These are phyloP conservation scores for Begonia masoniana DNA, from an alignment of 306 rosid genomes.

Conservation along the genomic window DNA sequence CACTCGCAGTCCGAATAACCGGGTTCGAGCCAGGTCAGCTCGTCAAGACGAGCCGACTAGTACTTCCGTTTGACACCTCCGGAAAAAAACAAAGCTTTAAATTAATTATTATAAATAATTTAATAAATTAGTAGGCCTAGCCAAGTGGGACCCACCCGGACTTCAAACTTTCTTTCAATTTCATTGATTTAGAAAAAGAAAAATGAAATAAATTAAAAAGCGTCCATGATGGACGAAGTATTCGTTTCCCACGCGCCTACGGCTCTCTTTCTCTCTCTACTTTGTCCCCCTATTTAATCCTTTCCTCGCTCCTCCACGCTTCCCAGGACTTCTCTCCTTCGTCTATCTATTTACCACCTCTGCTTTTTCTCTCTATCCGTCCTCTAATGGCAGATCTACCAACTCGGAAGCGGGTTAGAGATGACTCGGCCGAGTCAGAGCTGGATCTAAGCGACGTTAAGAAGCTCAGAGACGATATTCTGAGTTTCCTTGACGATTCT, in stretches of 20 bases:
- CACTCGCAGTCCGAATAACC: too few relatives aligned
- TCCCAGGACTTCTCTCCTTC: not conserved
- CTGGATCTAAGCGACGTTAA: slow-evolving; percentile 47
- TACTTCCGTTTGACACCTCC: too few relatives aligned
- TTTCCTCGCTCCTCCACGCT: not conserved
- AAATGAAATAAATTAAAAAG: not conserved
- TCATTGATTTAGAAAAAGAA: too few relatives aligned
- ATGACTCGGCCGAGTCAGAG: slow-evolving; percentile 10
- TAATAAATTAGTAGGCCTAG: too few relatives aligned
- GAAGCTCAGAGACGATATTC: slow-evolving; percentile 48
- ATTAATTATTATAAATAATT: too few relatives aligned
- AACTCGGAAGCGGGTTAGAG: slow-evolving; percentile 7
- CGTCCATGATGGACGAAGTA: not conserved
- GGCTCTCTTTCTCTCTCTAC: slow-evolving; percentile 1
- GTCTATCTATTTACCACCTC: not conserved
- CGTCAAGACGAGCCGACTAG: too few relatives aligned
- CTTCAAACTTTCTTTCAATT: too few relatives aligned
- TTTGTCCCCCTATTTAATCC: slow-evolving; percentile 9
- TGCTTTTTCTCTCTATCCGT: not conserved
- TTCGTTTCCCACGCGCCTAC: slow-evolving; percentile 5
- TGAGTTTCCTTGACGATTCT: slow-evolving; percentile 51
- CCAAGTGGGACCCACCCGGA: too few relatives aligned
- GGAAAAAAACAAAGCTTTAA: too few relatives aligned
- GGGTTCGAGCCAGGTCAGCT: too few relatives aligned
- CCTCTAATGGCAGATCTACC: slow-evolving; percentile 5